A percentile compares a stretch with the other conserved stretches of the same genome.
Evolutionary conservation across 75 land plant genomes (phyloP).

Genomic region (Pinus taeda): DNA sequence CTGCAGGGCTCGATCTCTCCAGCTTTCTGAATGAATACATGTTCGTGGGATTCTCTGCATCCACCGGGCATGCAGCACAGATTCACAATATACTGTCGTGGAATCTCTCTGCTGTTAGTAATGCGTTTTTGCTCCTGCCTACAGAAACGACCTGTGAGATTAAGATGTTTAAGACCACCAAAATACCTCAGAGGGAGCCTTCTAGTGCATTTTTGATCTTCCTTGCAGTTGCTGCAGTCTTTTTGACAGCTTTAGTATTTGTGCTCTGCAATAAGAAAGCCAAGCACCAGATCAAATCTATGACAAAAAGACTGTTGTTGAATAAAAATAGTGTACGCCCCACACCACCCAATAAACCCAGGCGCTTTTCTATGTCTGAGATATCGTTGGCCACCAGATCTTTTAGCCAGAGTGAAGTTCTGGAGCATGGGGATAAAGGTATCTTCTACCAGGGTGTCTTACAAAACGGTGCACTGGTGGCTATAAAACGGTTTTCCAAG

Average conservation of each 20-base stretch:
- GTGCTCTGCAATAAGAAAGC: constrained; percentile 16
- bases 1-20: constrained; percentile 38
- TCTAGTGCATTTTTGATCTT: constrained; percentile 28
- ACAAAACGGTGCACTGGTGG: constrained; percentile 39
- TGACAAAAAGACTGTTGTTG: background rate
- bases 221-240: constrained; percentile 11
- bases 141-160: constrained; percentile 22
- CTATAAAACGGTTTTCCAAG: constrained; percentile 46
- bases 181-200: constrained; percentile 3
- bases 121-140: constrained; percentile 22
- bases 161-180: constrained; percentile 9
- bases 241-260: constrained; percentile 10
- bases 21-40: constrained; percentile 46
- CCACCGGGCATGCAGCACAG: constrained; percentile 35
- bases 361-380: constrained; percentile 50
- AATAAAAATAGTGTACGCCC: constrained; percentile 10
- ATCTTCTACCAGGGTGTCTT: constrained; percentile 42
- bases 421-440: constrained; percentile 45
- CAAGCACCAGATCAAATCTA: constrained; percentile 1
- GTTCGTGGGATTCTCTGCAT: constrained; percentile 71
- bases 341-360: constrained; percentile 30
- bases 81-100: constrained; percentile 48
- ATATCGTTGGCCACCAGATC: constrained; percentile 42
- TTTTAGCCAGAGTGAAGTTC: constrained; percentile 38
- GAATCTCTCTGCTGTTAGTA: constrained; percentile 39